These are phyloP conservation scores for Arachnomyces sp. DNA, from an alignment of 2,329 filamentous ascomycete species.

Conservation along the genomic window DNA sequence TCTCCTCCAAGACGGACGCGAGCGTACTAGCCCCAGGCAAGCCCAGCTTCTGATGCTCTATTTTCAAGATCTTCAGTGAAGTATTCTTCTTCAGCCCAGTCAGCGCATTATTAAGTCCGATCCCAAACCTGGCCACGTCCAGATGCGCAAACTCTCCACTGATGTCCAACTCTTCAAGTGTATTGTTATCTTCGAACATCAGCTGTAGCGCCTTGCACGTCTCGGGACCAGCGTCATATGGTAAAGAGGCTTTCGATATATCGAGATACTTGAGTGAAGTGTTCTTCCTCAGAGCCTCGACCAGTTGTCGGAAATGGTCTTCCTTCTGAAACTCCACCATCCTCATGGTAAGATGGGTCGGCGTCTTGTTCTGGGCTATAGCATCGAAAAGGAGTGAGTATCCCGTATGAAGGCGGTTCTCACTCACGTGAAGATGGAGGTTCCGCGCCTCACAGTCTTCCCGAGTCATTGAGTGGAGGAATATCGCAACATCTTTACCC, in stretches of 20 bases:
- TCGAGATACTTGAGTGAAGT: conserved; percentile 56
- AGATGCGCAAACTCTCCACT: conserved; percentile 63
- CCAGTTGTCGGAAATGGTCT: conserved; percentile 53
- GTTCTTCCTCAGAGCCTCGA: conserved; percentile 55
- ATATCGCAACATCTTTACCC: conserved; percentile 55
- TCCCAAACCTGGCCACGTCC: conserved; percentile 61
- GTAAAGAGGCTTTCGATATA: conserved; percentile 61
- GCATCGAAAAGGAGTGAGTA: conserved; percentile 36
- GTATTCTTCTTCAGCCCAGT: conserved; percentile 57
- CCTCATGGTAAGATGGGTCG: conserved; percentile 56
- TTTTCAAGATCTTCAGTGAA: conserved; percentile 52
- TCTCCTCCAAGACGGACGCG: conserved; percentile 58
- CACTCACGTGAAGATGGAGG: conserved; percentile 58
- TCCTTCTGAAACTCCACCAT: conserved; percentile 63
- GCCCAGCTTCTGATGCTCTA: conserved; percentile 61
- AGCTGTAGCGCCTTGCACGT: conserved; percentile 56
- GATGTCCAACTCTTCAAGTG: conserved; percentile 58
- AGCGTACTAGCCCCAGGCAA: conserved; percentile 61
- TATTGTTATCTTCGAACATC: conserved; percentile 60
- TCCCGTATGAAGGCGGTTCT: conserved; percentile 43
- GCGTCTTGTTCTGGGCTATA: conserved; percentile 46
- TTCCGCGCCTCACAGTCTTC: conserved; percentile 43
- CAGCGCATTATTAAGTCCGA: conserved; percentile 59
- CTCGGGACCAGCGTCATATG: conserved; percentile 58
- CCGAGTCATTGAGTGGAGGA: conserved; percentile 56